Percentiles rank a stretch among this genome's conserved stretches.
Conservation (phyloP, 192 early-diverging fungal species). For the Coemansia guatemalensis region DNA sequence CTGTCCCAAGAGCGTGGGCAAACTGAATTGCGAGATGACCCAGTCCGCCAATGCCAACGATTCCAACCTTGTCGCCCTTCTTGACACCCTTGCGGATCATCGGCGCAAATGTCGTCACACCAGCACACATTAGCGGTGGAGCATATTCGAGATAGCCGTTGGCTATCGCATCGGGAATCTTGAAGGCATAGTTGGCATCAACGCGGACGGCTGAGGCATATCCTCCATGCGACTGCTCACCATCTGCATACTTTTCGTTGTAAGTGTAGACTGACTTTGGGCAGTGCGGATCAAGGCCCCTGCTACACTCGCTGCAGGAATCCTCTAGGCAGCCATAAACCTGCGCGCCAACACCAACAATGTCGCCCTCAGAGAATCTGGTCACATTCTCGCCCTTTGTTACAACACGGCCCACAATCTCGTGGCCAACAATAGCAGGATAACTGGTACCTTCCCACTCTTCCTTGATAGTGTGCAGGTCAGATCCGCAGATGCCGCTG, state of each 20-base stretch:
- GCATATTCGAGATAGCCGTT: slow-evolving; percentile 71
- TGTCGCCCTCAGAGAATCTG: slow-evolving; percentile 58
- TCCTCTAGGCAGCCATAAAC: slow-evolving; percentile 56
- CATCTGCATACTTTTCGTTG: slow-evolving; percentile 57
- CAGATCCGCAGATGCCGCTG: slow-evolving; percentile 77
- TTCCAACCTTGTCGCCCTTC: no score
- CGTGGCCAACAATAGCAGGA: slow-evolving; percentile 64
- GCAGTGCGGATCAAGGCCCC: slow-evolving; percentile 48
- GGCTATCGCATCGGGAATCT: slow-evolving; percentile 56
- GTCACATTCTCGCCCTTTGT: slow-evolving; percentile 59
- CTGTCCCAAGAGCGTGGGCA: slow-evolving; percentile 51
- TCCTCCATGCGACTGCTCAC: slow-evolving; percentile 57
- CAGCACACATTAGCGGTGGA: no score
- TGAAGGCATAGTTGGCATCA: slow-evolving; percentile 61
- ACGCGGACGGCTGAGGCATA: slow-evolving; percentile 64
- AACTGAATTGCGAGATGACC: slow-evolving; percentile 77
- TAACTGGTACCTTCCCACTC: slow-evolving; percentile 57
- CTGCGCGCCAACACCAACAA: slow-evolving; percentile 68
- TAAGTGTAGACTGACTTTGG: slow-evolving; percentile 50
- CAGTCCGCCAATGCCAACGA: slow-evolving; percentile 79
- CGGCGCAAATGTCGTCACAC: slow-evolving; percentile 72
- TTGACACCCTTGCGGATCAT: slow-evolving; percentile 62
- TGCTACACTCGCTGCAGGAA: slow-evolving; percentile 56
- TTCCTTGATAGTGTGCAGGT: slow-evolving; percentile 66
- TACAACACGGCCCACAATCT: slow-evolving; percentile 64